Percentiles rank a stretch among this genome's conserved stretches.
Conservation (phyloP, 106 monocot species). For the Agapanthus africanus region DNA sequence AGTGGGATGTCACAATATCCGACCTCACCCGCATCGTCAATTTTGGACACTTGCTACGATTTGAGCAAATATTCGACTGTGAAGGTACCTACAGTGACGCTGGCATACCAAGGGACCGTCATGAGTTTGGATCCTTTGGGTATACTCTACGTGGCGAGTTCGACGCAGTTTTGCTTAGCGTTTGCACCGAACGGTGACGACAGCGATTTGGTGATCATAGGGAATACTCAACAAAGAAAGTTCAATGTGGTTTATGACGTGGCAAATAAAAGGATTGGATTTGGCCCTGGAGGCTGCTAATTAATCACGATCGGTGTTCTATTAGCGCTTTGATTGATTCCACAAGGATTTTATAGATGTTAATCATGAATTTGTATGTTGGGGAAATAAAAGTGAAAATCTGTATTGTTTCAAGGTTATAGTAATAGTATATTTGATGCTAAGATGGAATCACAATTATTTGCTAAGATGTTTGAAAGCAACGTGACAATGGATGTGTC, state of each 20-base stretch:
- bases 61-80: constrained; percentile 21
- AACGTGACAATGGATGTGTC: background rate
- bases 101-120: constrained; percentile 31
- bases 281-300: constrained; percentile 17
- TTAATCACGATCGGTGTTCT: background rate
- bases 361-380: too few relatives aligned
- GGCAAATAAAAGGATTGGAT: constrained; percentile 17
- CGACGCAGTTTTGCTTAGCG: constrained; percentile 42
- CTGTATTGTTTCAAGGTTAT: too few relatives aligned
- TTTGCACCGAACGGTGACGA: constrained; percentile 33
- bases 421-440: too few relatives aligned
- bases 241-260: constrained; percentile 27
- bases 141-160: constrained; percentile 22
- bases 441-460: background rate
- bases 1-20: constrained; percentile 24
- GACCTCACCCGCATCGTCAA: constrained; percentile 34
- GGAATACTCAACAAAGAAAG: constrained; percentile 35
- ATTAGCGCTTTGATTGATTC: too few relatives aligned
- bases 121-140: constrained; percentile 27
- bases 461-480: background rate
- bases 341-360: too few relatives aligned
- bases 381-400: too few relatives aligned
- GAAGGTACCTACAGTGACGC: constrained; percentile 26
- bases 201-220: constrained; percentile 19
- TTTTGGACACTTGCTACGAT: constrained; percentile 72